phyloP scores from a whole-genome alignment of 495 filamentous ascomycete genomes.

The Aeminium ludgeri region DNA sequence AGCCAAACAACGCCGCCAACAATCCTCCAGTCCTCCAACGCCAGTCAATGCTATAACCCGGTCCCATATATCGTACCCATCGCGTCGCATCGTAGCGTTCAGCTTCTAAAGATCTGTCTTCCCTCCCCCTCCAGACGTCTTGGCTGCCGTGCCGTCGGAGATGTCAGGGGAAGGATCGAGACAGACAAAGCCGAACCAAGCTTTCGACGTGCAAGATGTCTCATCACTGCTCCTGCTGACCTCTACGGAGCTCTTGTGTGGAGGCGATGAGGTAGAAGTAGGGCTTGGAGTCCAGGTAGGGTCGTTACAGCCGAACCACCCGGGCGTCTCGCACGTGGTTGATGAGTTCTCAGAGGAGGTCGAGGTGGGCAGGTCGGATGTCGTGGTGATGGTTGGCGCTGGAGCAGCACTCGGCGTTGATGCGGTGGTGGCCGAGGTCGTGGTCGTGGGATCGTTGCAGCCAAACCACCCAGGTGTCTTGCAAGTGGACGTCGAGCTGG shows the following conservation, averaged over 20 bases:
- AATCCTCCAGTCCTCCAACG: too few species aligned
- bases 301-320: slow-evolving; percentile 25
- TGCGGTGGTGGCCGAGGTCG: slow-evolving; percentile 8
- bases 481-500: slow-evolving; percentile 15
- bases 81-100: too few species aligned
- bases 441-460: slow-evolving; percentile 25
- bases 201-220: slow-evolving; percentile 15
- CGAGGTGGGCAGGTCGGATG: slow-evolving; percentile 34
- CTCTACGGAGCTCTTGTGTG: slow-evolving; percentile 34
- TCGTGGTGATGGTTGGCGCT: slow-evolving; percentile 14
- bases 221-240: slow-evolving; percentile 18
- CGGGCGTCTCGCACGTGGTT: slow-evolving; percentile 12
- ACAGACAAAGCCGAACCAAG: slow-evolving; percentile 19
- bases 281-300: slow-evolving; percentile 23
- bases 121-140: too few species aligned
- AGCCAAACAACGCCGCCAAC: too few species aligned
- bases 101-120: too few species aligned
- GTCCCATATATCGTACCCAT: too few species aligned
- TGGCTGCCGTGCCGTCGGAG: too few species aligned
- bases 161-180: too few species aligned
- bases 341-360: too few species aligned
- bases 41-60: too few species aligned
- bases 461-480: slow-evolving; percentile 29
- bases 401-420: slow-evolving; percentile 13
- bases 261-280: slow-evolving; percentile 41